Percentiles rank a stretch among this genome's conserved stretches.
phyloP scores from a whole-genome alignment of 2,329 filamentous ascomycete species.

The Penicillium sp. region DNA sequence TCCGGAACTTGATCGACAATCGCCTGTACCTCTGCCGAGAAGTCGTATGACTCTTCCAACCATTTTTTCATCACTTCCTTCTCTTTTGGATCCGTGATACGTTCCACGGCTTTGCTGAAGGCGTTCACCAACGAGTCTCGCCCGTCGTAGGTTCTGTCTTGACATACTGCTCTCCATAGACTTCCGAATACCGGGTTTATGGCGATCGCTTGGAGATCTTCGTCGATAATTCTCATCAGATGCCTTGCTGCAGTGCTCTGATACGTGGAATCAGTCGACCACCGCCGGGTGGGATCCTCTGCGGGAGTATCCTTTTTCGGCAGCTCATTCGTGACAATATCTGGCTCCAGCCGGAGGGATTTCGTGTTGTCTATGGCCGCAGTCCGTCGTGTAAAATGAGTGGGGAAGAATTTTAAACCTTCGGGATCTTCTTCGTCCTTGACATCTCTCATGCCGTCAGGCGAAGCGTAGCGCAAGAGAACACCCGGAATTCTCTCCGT shows the following conservation, averaged over 20 bases:
- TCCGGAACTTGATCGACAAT: constrained; percentile 45
- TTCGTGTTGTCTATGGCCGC: neutral
- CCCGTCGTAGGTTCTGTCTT: constrained; percentile 48
- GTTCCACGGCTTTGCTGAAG: constrained; percentile 50
- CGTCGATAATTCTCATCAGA: constrained; percentile 50
- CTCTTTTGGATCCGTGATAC: constrained; percentile 37
- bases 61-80: constrained; percentile 52
- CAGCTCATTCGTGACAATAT: constrained; percentile 38
- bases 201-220: constrained; percentile 51
- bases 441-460: neutral
- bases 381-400: neutral
- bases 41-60: constrained; percentile 59
- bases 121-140: constrained; percentile 50
- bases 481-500: neutral
- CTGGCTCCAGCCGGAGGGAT: constrained; percentile 26
- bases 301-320: constrained; percentile 36
- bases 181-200: constrained; percentile 58
- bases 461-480: neutral
- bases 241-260: constrained; percentile 45
- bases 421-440: neutral
- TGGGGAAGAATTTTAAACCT: neutral
- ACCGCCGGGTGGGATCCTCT: constrained; percentile 40
- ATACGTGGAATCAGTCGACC: constrained; percentile 46
- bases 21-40: constrained; percentile 49
- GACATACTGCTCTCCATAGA: constrained; percentile 57